Evolutionary conservation across 139 green algal species (phyloP).

Genomic region (Tetraselmis striata): DNA sequence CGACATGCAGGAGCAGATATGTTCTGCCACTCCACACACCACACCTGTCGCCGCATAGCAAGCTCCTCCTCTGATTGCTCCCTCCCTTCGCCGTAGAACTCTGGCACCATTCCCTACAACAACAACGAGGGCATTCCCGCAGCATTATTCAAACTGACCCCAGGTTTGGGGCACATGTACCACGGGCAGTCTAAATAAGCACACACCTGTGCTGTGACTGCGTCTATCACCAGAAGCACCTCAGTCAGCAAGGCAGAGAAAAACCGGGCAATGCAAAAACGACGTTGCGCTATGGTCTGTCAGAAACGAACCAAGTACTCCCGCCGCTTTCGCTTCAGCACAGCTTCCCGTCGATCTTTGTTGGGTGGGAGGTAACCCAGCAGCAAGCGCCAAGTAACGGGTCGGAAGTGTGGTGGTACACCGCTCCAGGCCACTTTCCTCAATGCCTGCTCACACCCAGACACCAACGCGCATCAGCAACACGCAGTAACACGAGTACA

Average conservation of each 20-base stretch:
- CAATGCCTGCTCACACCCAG: slow-evolving; percentile 66
- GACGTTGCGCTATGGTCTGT: background rate
- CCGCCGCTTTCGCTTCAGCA: slow-evolving; percentile 66
- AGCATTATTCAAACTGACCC: too few species aligned
- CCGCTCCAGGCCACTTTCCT: slow-evolving; percentile 86
- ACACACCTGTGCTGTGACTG: too few species aligned
- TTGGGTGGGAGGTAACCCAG: slow-evolving; percentile 89
- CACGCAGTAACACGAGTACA: too few species aligned
- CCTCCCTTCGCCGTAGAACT: slow-evolving; percentile 70
- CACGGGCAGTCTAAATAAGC: too few species aligned
- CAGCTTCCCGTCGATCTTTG: slow-evolving; percentile 36
- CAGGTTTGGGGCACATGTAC: slow-evolving; percentile 10
- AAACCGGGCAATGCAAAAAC: background rate
- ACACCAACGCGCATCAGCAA: too few species aligned
- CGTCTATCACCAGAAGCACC: too few species aligned
- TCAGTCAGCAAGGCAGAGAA: background rate
- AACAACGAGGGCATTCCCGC: too few species aligned
- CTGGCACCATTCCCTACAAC: slow-evolving; percentile 43
- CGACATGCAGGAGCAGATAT: background rate
- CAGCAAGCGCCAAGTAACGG: slow-evolving; percentile 84
- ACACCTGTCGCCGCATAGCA: slow-evolving; percentile 70
- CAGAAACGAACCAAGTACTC: slow-evolving; percentile 70
- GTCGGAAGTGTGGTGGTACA: slow-evolving; percentile 68
- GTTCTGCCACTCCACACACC: background rate
- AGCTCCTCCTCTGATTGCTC: slow-evolving; percentile 74